Evolutionary conservation across 352 stramenopile species (phyloP).

Genomic region (Globisporangium cylindrosporum): DNA sequence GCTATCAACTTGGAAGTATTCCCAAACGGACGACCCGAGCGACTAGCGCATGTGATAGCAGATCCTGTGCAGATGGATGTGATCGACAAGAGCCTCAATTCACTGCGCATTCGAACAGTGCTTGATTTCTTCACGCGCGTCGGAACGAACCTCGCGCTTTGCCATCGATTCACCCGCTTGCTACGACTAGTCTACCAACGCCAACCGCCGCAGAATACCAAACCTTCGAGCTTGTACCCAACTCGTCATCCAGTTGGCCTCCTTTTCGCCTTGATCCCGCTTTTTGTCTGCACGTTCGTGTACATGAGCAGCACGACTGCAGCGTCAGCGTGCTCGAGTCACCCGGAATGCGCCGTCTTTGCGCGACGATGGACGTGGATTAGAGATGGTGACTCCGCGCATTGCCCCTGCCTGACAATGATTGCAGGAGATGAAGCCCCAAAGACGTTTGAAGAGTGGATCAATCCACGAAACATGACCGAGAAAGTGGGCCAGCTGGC

Average conservation of each 20-base stretch:
- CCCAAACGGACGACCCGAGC: background rate
- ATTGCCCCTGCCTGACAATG: background rate
- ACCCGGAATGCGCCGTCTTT: background rate
- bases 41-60: background rate
- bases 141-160: constrained; percentile 8
- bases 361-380: background rate
- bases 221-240: background rate
- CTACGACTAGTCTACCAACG: background rate
- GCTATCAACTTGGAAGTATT: background rate
- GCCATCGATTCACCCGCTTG: constrained; percentile 2
- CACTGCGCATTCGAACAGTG: background rate
- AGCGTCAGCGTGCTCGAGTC: background rate
- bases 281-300: background rate
- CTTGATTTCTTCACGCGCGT: background rate
- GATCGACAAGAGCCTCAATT: background rate
- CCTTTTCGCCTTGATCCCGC: background rate
- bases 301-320: background rate
- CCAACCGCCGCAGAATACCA: background rate
- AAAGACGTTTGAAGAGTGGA: constrained; percentile 22
- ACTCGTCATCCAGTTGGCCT: constrained; percentile 4
- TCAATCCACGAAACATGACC: constrained; percentile 13
- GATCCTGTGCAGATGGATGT: background rate
- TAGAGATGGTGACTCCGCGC: background rate
- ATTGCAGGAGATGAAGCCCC: background rate
- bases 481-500: constrained; percentile 22